Evolutionary conservation across 768 basidiomycete genomes (phyloP), one percentile per base, ranked within the genome.

Genomic region (Paxillus rubicundulus): DNA sequence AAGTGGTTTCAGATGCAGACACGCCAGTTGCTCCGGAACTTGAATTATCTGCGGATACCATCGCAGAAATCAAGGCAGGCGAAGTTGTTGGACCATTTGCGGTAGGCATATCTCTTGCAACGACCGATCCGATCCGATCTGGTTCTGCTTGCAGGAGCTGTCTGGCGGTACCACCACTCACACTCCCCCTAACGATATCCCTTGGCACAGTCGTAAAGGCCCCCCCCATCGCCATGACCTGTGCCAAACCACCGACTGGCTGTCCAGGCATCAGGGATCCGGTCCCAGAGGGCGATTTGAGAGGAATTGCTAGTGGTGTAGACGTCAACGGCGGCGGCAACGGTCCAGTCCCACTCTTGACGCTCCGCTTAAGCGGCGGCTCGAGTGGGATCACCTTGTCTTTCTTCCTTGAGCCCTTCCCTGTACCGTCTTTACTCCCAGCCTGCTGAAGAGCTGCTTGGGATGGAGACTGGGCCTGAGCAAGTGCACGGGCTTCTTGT

Each of bases 321-420:
- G 82, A 82, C 1, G 86, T 88, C 16, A 88, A 63, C 4, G 86
- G 86, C 7, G 88, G 87, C 18, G 88, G 86, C 24, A 86, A 66
- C 14, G 79, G 79, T 1, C 71, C 74, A 3, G 76, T 48, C 45
- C 86, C 85, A 39, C 80, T 83, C 59, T 86, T 87, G 5, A 86
- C 75, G 57, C 85, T 86, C 53, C 87, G 77, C 68, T 84, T 88
- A 55, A 89, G 71, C 5, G 85, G 74, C 17, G 87, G 85, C 50
- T 89, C 86, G 27, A 78, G 64, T 3, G 69, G 61, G 2, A 71
- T 67, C 9, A 66, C 68, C 63, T 82, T 87, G 43, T 84, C 84
- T 63, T 85, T 87, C 77, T 82, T 87, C 63, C 73, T 75, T 27
- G 69, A 49, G 14, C 45, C 34, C 55, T 73, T 77, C 8, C 17